Conservation (phyloP, 371 early-diverging fungal species). For the Lichtheimia ramosa region DNA sequence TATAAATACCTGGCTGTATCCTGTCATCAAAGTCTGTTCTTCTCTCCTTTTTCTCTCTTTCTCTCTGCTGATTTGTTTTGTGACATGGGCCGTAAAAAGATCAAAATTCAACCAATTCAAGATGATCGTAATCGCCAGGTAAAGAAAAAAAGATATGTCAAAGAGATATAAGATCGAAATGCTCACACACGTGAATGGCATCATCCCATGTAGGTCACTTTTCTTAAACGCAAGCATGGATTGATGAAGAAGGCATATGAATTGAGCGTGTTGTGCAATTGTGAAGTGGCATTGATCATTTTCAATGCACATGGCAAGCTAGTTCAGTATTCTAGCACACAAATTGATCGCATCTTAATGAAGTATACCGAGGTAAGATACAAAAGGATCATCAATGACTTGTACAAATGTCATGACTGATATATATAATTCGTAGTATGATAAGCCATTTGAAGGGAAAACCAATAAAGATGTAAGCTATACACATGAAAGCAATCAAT, state of each 20-base stretch:
- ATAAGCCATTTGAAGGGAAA: slow-evolving; percentile 42
- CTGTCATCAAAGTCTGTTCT: neutral
- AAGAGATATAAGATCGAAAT: slow-evolving; percentile 3
- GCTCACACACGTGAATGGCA: neutral
- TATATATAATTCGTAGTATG: slow-evolving; percentile 21
- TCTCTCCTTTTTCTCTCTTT: neutral
- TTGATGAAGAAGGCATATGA: slow-evolving; percentile 99
- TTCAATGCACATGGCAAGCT: slow-evolving; percentile 91
- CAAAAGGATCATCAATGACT: neutral
- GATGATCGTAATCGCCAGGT: slow-evolving; percentile 95
- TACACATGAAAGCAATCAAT: too few relatives aligned
- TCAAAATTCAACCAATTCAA: slow-evolving; percentile 91
- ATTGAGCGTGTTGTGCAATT: slow-evolving; percentile 94
- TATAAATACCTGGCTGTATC: too few relatives aligned
- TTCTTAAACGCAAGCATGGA: slow-evolving; percentile 95
- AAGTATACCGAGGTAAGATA: slow-evolving; percentile 82
- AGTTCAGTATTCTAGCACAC: slow-evolving; percentile 87
- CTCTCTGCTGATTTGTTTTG: neutral
- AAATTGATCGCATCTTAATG: slow-evolving; percentile 91
- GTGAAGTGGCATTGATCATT: slow-evolving; percentile 94
- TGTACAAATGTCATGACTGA: neutral
- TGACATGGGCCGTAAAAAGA: slow-evolving; percentile 94
- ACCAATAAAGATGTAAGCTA: slow-evolving; percentile 40
- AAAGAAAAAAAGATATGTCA: slow-evolving; percentile 73
- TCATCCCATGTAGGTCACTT: slow-evolving; percentile 73